These are phyloP conservation scores for Aleurites moluccanus DNA, from an alignment of 441 rosid species.

Conservation along the genomic window DNA sequence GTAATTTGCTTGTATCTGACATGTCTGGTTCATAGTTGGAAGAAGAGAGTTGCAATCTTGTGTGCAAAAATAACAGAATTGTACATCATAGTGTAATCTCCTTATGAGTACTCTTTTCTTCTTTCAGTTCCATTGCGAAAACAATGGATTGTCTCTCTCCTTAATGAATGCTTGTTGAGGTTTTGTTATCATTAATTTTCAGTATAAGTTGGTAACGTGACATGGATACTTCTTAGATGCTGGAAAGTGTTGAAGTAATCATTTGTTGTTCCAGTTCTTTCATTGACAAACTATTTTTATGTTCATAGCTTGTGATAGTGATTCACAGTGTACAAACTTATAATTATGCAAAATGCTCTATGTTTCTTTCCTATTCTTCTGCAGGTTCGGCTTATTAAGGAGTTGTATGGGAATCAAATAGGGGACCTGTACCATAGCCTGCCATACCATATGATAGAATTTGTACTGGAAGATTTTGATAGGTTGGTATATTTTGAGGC, in stretches of 20 bases:
- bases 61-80: not conserved
- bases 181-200: not conserved
- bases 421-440: slow-evolving; percentile 88
- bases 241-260: not conserved
- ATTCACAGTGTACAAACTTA: not conserved
- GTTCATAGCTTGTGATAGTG: not conserved
- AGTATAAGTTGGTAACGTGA: not conserved
- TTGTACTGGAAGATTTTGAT: slow-evolving; percentile 67
- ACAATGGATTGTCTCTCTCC: not conserved
- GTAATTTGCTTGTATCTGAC: not conserved
- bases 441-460: slow-evolving; percentile 91
- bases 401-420: slow-evolving; percentile 90
- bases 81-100: not conserved
- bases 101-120: not conserved
- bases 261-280: not conserved
- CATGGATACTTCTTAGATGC: not conserved
- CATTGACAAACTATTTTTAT: not conserved
- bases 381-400: slow-evolving; percentile 90
- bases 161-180: not conserved
- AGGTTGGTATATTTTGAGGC: slow-evolving; percentile 53
- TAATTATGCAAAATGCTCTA: slow-evolving; percentile 12
- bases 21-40: not conserved
- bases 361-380: slow-evolving; percentile 14
- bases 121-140: not conserved
- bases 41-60: not conserved